phyloP scores from a whole-genome alignment of 164 flowering plant genomes.

The Euptelea pleiosperma region DNA sequence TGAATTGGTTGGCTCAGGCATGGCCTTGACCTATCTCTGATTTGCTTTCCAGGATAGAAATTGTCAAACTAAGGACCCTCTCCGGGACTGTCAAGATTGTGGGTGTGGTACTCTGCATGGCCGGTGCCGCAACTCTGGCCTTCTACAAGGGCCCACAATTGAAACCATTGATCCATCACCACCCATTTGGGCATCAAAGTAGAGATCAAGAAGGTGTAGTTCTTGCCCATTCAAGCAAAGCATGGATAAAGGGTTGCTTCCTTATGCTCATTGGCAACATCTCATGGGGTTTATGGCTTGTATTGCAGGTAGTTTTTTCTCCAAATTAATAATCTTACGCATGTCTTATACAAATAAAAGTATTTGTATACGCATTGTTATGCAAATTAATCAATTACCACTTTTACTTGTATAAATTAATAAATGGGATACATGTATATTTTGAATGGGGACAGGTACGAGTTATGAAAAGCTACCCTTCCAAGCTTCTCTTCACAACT shows the following conservation, averaged over 20 bases:
- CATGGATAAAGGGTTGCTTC: constrained; percentile 55
- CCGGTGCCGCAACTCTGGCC: constrained; percentile 46
- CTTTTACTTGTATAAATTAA: background rate
- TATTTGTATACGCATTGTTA: background rate
- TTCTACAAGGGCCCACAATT: constrained; percentile 52
- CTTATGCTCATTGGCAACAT: constrained; percentile 41
- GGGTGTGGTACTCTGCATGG: constrained; percentile 44
- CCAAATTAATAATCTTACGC: too few relatives aligned
- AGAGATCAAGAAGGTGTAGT: background rate
- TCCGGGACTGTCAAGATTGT: constrained; percentile 49
- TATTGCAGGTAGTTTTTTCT: constrained; percentile 76
- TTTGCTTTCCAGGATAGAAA: constrained; percentile 66
- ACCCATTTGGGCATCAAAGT: constrained; percentile 10
- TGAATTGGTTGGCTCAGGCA: too few relatives aligned
- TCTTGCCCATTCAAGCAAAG: constrained; percentile 18
- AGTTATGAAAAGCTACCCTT: constrained; percentile 50
- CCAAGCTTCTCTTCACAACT: constrained; percentile 53
- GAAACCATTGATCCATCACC: constrained; percentile 22
- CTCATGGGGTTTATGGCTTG: constrained; percentile 53
- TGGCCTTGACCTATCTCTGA: too few relatives aligned
- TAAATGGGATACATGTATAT: too few relatives aligned
- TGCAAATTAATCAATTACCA: background rate
- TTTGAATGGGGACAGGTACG: constrained; percentile 24
- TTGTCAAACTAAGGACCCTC: constrained; percentile 33
- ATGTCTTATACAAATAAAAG: too few relatives aligned